These are phyloP conservation scores for Saccharomycopsis malanga DNA, from an alignment of 805 yeast genomes.

Conservation along the genomic window DNA sequence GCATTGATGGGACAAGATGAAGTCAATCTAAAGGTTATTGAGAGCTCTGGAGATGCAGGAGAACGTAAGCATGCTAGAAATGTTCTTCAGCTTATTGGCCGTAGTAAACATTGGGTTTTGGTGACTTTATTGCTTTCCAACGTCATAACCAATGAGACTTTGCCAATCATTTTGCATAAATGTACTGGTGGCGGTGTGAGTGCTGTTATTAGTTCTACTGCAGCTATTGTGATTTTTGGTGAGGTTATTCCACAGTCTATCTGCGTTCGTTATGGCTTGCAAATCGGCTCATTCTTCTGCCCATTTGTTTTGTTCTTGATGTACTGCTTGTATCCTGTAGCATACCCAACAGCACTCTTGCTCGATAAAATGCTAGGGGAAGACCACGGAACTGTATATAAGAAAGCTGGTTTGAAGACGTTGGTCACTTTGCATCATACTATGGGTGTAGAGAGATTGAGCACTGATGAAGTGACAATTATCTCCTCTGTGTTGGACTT, in stretches of 20 bases:
- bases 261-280: constrained; percentile 87
- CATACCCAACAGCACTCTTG: constrained; percentile 80
- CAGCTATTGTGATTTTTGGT: constrained; percentile 87
- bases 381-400: constrained; percentile 93
- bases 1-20: constrained; percentile 99
- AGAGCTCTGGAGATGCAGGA: constrained; percentile 68
- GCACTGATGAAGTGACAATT: constrained; percentile 93
- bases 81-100: constrained; percentile 63
- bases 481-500: constrained; percentile 89
- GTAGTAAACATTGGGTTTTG: constrained; percentile 94
- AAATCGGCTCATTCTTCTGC: constrained; percentile 82
- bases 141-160: constrained; percentile 88
- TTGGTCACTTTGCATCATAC: constrained; percentile 88
- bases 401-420: constrained; percentile 87
- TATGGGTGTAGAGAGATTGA: constrained; percentile 83
- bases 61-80: constrained; percentile 66
- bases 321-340: constrained; percentile 88
- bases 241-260: constrained; percentile 94
- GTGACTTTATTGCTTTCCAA: constrained; percentile 81
- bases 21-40: constrained; percentile 83
- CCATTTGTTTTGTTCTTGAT: constrained; percentile 81
- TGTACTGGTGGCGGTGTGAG: constrained; percentile 97
- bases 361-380: constrained; percentile 83
- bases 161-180: constrained; percentile 89
- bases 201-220: constrained; percentile 91